Percentiles rank a stretch among this genome's conserved stretches.
These are phyloP conservation scores for Rhodotorula sphaerocarpa DNA, from an alignment of 768 basidiomycete genomes.

Conservation along the genomic window DNA sequence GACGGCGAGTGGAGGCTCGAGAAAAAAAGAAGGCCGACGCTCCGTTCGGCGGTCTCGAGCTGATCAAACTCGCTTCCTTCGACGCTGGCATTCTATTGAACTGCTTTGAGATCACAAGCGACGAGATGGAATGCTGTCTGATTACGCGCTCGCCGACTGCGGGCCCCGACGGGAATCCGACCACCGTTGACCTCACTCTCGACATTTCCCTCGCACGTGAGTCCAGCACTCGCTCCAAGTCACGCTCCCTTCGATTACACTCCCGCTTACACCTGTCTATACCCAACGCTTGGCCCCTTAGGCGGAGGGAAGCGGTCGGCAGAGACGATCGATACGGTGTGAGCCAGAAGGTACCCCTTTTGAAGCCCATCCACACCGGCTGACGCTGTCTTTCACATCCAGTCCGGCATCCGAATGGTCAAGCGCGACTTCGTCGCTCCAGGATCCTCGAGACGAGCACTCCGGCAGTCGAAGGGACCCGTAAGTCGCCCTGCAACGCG, in stretches of 20 bases:
- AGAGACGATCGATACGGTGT: conserved; percentile 1
- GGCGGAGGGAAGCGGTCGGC: not conserved
- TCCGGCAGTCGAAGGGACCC: not conserved
- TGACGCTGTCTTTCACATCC: not conserved
- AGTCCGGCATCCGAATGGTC: conserved; percentile 23
- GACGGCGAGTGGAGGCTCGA: too few relatives aligned
- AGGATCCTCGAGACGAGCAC: too few relatives aligned
- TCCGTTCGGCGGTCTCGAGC: too few relatives aligned
- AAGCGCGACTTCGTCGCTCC: not conserved
- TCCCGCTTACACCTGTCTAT: not conserved
- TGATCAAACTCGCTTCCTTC: too few relatives aligned
- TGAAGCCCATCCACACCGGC: not conserved
- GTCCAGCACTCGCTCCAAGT: not conserved
- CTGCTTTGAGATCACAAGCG: too few relatives aligned
- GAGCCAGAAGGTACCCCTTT: not conserved
- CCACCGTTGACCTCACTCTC: conserved; percentile 22
- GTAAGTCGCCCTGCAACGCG: not conserved
- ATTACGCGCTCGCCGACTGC: conserved; percentile 3
- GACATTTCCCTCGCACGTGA: conserved; percentile 22
- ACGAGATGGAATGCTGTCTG: conserved; percentile 19
- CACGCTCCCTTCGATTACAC: not conserved
- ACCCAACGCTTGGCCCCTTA: not conserved
- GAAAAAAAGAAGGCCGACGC: too few relatives aligned
- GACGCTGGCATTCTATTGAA: too few relatives aligned
- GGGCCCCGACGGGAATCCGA: not conserved